Evolutionary conservation across 306 rosid species (phyloP), one percentile per base, ranked within the genome.

Genomic region (Arachis hypogaea): DNA sequence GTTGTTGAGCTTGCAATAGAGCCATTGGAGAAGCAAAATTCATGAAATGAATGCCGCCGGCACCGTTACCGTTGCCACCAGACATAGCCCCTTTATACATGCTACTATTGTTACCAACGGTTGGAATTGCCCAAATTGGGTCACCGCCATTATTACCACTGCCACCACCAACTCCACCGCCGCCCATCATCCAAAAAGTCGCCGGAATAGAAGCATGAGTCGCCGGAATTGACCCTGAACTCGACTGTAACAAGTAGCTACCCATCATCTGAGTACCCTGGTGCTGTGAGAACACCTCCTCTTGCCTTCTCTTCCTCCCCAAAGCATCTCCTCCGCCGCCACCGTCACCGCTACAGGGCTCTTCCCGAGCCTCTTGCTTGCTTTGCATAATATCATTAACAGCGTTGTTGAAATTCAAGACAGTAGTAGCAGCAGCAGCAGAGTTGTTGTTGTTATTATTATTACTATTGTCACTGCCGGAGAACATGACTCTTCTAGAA

Each of bases 21-120:
- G 93, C 72, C 89, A 80, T 67, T 2, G 92, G 86, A 40, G 93
- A 86, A 63, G 78, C 79, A 49, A 90, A 85, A 69, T 90, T 90
- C 89, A 85, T 83, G 36, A 91, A 87, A 75, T 83, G 96, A 49
- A 86, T 66, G 6, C 77, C 86, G 6, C 63, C 72, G 2, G 69
- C 78, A 3, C 73, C 30, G 38, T 2, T 2, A 4, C 38, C 3
- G 38, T 63, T 11, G 7, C 72, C 78, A 3, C 73, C 30, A 4
- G 81, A 18, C 29, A 71, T 12, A 47, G 78, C 63, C 29, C 84
- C 82, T 66, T 89, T 74, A 50, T 82, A 77, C 88, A 81, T 77
- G 63, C 69, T 78, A 43, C 63, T 52, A 58, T 76, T 79, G 7
- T 76, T 79, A 9, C 80, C 73, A 7, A 61, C 62, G 0, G 77